Percentiles rank a stretch among this genome's conserved stretches.
These are phyloP conservation scores for Penicillium cinerascens DNA, from an alignment of 495 filamentous ascomycete genomes.

Conservation along the genomic window DNA sequence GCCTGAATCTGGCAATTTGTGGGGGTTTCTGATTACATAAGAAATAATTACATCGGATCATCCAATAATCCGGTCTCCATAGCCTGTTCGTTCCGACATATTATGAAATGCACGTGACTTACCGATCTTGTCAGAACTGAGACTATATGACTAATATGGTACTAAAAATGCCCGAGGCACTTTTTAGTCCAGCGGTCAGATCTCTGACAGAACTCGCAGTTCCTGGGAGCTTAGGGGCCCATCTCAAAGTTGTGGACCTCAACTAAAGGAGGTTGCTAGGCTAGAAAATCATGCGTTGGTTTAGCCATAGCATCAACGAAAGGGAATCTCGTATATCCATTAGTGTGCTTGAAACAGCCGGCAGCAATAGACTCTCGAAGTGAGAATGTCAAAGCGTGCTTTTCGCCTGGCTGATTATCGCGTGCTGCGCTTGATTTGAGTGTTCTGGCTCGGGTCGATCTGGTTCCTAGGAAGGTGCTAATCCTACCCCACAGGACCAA, in stretches of 20 bases:
- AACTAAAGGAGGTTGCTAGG: neutral
- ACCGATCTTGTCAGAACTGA: neutral
- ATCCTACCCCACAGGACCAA: neutral
- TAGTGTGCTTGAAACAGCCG: neutral
- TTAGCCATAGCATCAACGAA: neutral
- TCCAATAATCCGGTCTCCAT: too few species aligned
- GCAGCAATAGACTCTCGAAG: neutral
- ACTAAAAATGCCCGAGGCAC: too few species aligned
- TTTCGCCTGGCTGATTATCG: neutral
- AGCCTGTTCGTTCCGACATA: too few species aligned
- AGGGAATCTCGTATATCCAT: neutral
- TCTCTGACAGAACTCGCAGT: neutral
- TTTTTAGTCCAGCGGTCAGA: too few species aligned
- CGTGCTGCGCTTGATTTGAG: neutral
- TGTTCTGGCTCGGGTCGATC: conserved; percentile 2
- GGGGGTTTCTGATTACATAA: too few species aligned
- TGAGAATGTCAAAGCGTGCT: neutral
- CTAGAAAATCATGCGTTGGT: too few species aligned
- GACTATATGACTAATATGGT: too few species aligned
- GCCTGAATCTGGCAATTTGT: too few species aligned
- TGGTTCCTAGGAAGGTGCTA: neutral
- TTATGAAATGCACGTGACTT: conserved; percentile 10
- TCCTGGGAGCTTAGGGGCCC: conserved; percentile 1
- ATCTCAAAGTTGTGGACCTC: neutral
- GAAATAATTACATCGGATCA: too few species aligned